Evolutionary conservation across 2,329 filamentous ascomycete species (phyloP).

Genomic region (Verticillium zaregamsianum): DNA sequence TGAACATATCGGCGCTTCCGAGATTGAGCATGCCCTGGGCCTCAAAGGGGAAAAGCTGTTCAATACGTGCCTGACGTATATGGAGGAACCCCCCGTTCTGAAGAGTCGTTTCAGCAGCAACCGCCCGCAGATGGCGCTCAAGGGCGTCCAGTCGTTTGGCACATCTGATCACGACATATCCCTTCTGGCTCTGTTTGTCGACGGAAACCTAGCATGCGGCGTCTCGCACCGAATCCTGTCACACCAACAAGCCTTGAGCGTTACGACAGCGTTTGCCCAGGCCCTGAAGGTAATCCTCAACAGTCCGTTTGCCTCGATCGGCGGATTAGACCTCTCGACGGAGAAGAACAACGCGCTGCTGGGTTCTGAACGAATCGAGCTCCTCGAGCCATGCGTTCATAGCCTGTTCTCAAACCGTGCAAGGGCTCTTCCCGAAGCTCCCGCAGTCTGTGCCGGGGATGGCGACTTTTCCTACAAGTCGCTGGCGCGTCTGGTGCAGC

Average conservation of each 20-base stretch:
- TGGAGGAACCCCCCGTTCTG: conserved; percentile 31
- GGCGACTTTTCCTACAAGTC: conserved; percentile 38
- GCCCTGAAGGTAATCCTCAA: conserved; percentile 43
- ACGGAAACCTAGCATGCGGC: conserved; percentile 36
- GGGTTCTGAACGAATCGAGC: conserved; percentile 24
- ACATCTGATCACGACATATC: conserved; percentile 43
- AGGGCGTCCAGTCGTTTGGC: conserved; percentile 33
- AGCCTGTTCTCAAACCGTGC: conserved; percentile 39
- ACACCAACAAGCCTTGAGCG: conserved; percentile 37
- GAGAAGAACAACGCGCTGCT: conserved; percentile 44
- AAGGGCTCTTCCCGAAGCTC: conserved; percentile 29
- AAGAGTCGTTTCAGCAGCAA: conserved; percentile 27
- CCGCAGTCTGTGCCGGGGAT: conserved; percentile 40
- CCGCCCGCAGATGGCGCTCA: conserved; percentile 21
- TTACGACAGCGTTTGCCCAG: conserved; percentile 49
- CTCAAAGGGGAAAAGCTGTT: conserved; percentile 39
- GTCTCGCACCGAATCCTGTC: conserved; percentile 40
- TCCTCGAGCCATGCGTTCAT: conserved; percentile 41
- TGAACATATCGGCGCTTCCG: conserved; percentile 40
- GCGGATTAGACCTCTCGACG: conserved; percentile 48
- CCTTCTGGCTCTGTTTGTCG: conserved; percentile 37
- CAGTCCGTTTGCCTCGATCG: conserved; percentile 34
- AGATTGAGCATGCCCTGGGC: conserved; percentile 42
- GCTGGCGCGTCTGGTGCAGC: conserved; percentile 30
- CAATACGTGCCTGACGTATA: conserved; percentile 47